phyloP scores from a whole-genome alignment of 257 asterid species.

The Plantago ovata region DNA sequence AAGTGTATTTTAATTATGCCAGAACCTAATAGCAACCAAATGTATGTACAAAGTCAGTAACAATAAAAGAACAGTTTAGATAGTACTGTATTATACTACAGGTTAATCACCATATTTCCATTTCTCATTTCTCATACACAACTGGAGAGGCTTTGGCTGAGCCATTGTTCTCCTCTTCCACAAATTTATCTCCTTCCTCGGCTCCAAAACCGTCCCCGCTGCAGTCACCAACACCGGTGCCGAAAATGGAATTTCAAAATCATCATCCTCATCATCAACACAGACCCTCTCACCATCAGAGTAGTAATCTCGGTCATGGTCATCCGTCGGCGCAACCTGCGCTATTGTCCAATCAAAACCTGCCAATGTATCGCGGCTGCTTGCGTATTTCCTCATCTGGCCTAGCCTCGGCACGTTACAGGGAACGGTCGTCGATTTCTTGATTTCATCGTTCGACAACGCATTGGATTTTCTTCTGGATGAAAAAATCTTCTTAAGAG shows the following conservation, averaged over 20 bases:
- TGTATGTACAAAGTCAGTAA: no score
- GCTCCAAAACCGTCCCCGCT: conserved; percentile 24
- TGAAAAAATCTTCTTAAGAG: conserved; percentile 11
- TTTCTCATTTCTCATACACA: neutral
- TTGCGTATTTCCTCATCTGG: conserved; percentile 23
- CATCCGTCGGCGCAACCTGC: conserved; percentile 2
- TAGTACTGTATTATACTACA: no score
- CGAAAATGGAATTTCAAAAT: no score
- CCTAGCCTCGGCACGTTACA: conserved; percentile 8
- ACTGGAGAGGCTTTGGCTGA: conserved; percentile 41
- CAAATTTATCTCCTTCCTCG: conserved; percentile 46
- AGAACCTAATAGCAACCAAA: no score
- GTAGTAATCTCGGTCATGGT: neutral
- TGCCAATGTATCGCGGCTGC: conserved; percentile 16
- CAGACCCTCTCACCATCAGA: no score
- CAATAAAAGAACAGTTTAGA: no score
- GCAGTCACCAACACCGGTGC: neutral
- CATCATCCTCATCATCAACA: no score
- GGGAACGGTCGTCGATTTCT: neutral
- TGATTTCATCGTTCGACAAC: neutral
- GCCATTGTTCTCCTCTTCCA: conserved; percentile 57
- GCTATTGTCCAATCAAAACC: conserved; percentile 36
- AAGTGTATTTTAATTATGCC: no score
- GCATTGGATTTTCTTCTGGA: conserved; percentile 16
- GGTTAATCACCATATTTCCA: neutral